Evolutionary conservation across 805 yeast genomes (phyloP).

Genomic region (Maudiozyma turicensis): DNA sequence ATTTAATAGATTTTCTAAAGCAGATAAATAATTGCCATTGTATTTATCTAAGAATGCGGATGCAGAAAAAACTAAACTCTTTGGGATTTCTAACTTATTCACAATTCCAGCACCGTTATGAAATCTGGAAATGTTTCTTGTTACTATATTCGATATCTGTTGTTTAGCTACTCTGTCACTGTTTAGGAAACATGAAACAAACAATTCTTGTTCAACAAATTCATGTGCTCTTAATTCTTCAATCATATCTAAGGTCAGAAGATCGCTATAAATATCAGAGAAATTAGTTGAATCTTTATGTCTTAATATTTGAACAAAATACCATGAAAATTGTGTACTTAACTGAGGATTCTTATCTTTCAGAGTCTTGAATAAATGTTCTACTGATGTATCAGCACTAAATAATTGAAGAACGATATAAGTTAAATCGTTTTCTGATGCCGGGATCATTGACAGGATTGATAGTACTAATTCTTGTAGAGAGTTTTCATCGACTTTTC

Average conservation of each 20-base stretch:
- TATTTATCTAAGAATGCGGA: conserved; percentile 48
- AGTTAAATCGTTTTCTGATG: conserved; percentile 4
- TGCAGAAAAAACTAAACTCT: conserved; percentile 41
- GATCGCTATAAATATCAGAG: conserved; percentile 29
- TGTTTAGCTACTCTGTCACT: conserved; percentile 38
- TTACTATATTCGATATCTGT: conserved; percentile 29
- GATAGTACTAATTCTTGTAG: conserved; percentile 24
- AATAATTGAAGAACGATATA: conserved; percentile 13
- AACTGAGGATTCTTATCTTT: conserved; percentile 12
- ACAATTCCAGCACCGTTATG: conserved; percentile 14
- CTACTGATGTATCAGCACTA: conserved; percentile 9
- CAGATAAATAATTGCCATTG: conserved; percentile 43
- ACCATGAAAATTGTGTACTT: conserved; percentile 42
- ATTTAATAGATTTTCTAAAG: conserved; percentile 48
- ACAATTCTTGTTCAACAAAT: conserved; percentile 50
- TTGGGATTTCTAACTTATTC: conserved; percentile 40
- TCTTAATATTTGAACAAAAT: conserved; percentile 37
- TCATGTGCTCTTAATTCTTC: conserved; percentile 40
- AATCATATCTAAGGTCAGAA: conserved; percentile 36
- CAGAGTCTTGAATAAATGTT: conserved; percentile 8
- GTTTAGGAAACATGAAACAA: conserved; percentile 47
- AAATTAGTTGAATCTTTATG: conserved; percentile 21
- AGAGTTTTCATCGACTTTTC: conserved; percentile 35
- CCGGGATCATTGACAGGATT: conserved; percentile 3
- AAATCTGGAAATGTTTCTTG: conserved; percentile 19